phyloP scores from a whole-genome alignment of 257 asterid species.

The Solanum acaule region DNA sequence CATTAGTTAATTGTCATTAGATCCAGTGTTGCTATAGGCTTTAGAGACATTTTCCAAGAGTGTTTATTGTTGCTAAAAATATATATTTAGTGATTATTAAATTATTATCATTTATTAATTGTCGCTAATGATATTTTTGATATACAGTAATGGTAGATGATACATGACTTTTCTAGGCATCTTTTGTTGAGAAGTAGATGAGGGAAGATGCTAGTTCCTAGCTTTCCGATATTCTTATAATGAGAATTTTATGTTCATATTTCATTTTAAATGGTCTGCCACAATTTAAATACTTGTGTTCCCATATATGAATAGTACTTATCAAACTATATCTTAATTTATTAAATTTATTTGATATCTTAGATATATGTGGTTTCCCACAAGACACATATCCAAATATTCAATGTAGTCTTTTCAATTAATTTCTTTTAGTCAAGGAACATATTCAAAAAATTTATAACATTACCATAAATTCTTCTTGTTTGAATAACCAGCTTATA shows the following conservation, averaged over 20 bases:
- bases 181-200: background rate
- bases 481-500: background rate
- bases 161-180: background rate
- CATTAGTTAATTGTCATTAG: too few species aligned
- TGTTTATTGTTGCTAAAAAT: too few species aligned
- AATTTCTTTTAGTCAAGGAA: background rate
- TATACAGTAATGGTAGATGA: background rate
- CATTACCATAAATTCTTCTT: background rate
- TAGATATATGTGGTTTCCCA: background rate
- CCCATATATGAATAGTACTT: background rate
- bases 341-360: background rate
- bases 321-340: background rate
- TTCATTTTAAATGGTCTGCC: background rate
- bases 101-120: too few species aligned
- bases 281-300: background rate
- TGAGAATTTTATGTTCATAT: background rate
- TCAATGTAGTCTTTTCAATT: background rate
- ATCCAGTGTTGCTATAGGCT: too few species aligned
- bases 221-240: background rate
- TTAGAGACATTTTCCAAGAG: too few species aligned
- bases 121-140: too few species aligned
- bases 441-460: background rate
- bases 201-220: background rate
- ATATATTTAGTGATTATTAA: too few species aligned
- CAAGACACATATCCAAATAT: background rate